These are phyloP conservation scores for Botrytis medusae DNA, from an alignment of 2,329 filamentous ascomycete species.

Conservation along the genomic window DNA sequence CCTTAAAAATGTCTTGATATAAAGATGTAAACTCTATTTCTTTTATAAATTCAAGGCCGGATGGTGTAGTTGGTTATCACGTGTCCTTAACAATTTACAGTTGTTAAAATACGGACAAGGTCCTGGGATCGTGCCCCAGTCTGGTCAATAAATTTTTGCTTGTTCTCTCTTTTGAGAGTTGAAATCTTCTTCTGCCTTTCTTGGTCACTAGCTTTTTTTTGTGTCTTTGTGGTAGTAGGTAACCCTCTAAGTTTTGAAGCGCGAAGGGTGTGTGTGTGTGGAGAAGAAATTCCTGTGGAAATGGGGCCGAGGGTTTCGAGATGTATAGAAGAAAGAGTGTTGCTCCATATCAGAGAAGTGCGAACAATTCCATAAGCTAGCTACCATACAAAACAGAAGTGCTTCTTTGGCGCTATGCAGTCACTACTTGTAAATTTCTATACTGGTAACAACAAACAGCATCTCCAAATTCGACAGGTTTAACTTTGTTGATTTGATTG, in stretches of 20 bases:
- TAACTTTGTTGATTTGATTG: background rate
- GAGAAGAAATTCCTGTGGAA: background rate
- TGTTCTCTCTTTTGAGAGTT: background rate
- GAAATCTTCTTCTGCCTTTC: background rate
- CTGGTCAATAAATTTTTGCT: background rate
- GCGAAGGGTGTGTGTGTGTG: background rate
- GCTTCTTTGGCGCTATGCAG: background rate
- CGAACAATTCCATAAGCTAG: background rate
- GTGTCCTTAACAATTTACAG: background rate
- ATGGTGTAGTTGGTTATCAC: constrained; percentile 12
- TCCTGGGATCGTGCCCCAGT: constrained; percentile 11
- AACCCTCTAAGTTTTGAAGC: background rate
- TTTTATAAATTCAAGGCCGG: background rate
- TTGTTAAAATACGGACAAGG: constrained; percentile 6
- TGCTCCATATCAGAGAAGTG: background rate
- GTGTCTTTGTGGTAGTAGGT: background rate
- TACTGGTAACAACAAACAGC: background rate
- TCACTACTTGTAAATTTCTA: background rate
- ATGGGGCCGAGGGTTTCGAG: background rate
- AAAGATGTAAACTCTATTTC: accelerated
- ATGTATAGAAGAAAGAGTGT: background rate
- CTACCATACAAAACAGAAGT: background rate
- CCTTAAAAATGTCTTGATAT: accelerated
- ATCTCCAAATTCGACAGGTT: background rate
- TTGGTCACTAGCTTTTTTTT: background rate